phyloP scores from a whole-genome alignment of 2,329 filamentous ascomycete species.

The Phialophora chinensis region DNA sequence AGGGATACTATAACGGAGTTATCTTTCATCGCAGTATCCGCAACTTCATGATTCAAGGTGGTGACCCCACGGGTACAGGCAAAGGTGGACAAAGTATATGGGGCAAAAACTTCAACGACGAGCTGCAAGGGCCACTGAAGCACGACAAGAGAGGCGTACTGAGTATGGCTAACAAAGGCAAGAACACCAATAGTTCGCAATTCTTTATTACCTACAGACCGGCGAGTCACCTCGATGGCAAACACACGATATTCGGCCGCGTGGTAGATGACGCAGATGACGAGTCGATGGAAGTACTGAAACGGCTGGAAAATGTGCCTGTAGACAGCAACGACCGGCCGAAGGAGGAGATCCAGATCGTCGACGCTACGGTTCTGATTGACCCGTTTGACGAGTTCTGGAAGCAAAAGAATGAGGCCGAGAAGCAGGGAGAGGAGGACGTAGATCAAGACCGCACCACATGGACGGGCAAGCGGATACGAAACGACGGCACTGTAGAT shows the following conservation, averaged over 20 bases:
- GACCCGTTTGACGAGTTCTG: constrained; percentile 96
- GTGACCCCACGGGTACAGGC: constrained; percentile 90
- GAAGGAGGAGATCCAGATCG: constrained; percentile 76
- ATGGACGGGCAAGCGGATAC: constrained; percentile 93
- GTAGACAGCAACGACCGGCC: constrained; percentile 79
- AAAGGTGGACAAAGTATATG: constrained; percentile 89
- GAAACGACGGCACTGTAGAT: constrained; percentile 66
- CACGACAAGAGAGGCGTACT: constrained; percentile 80
- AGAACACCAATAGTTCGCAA: constrained; percentile 94
- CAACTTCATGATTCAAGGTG: constrained; percentile 97
- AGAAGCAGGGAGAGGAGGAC: constrained; percentile 44
- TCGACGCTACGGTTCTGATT: constrained; percentile 82
- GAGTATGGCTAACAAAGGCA: constrained; percentile 98
- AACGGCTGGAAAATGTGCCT: constrained; percentile 76
- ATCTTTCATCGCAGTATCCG: constrained; percentile 92
- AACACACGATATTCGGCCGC: constrained; percentile 95
- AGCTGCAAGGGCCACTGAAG: constrained; percentile 86
- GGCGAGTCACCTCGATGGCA: constrained; percentile 84
- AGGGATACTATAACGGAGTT: constrained; percentile 84
- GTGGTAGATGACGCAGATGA: constrained; percentile 70
- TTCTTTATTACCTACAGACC: constrained; percentile 93
- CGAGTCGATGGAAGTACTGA: constrained; percentile 64
- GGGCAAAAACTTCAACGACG: constrained; percentile 93
- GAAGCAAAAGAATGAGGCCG: constrained; percentile 70
- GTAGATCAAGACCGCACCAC: constrained; percentile 72